Evolutionary conservation across 1,139 yeast genomes (phyloP), one percentile per base, ranked within the genome.

Genomic region (Zygotorulaspora mrakii): DNA sequence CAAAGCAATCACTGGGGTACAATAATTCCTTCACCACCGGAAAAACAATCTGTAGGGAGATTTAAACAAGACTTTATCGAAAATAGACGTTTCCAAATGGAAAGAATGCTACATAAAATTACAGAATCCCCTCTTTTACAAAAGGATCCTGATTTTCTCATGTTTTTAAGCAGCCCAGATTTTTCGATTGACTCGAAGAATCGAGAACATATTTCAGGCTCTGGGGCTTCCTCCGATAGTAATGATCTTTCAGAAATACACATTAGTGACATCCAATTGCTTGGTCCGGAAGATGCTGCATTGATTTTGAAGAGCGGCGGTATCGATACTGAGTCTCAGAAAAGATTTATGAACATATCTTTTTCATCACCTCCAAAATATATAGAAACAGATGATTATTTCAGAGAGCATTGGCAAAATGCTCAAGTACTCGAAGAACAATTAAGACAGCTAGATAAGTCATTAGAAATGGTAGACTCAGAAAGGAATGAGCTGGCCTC

Each of bases 1-100:
- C 87, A 85, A 56, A 76, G 77, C 49, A 86, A 82, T 53, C 88
- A 91, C 57, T 95, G 95, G 21, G 98, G 98, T 1, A 71, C 76
- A 43, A 82, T 94, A 29, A 81, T 94, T 18, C 98, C 98, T 1
- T 96, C 98, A 0, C 97, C 98, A 8, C 98, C 99, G 1, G 86
- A 87, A 26, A 94, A 94, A 58, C 97, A 91, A 62, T 85, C 87
- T 0, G 82, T 89, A 43, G 96, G 96, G 3, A 71, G 95, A 49
- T 83, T 82, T 64, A 86, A 87, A 55, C 89, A 85, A 51, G 88
- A 81, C 54, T 88, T 91, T 56, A 80, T 91, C 39, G 97, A 89
- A 59, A 79, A 78, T 49, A 76, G 98, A 62, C 70, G 97, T 45
- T 68, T 80, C 28, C 87, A 94, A n/a, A 70, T 91, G 60, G 96